Evolutionary conservation across 768 basidiomycete genomes (phyloP).

Genomic region (Pleurotus platypus): DNA sequence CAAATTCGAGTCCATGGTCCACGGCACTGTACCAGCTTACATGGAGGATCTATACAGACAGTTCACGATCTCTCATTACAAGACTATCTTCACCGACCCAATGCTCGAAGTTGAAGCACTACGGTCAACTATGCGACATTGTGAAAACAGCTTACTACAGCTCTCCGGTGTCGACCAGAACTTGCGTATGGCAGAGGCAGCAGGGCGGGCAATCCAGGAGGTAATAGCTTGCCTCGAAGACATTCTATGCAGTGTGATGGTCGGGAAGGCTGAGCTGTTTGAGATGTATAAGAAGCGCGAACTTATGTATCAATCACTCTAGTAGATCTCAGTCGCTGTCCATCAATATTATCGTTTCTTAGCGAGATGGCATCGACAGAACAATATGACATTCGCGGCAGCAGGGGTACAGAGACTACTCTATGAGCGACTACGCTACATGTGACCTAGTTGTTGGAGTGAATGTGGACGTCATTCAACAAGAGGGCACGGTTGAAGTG

Average conservation of each 20-base stretch:
- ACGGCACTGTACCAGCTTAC: neutral
- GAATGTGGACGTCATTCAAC: neutral
- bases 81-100: neutral
- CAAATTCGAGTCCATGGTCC: neutral
- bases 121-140: neutral
- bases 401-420: neutral
- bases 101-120: neutral
- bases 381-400: neutral
- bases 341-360: neutral
- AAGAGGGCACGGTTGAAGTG: neutral
- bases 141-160: neutral
- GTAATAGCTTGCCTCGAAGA: conserved; percentile 3
- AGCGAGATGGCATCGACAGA: neutral
- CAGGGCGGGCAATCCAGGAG: neutral
- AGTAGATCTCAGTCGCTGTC: neutral
- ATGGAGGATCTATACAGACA: neutral
- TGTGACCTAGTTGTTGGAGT: neutral
- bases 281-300: neutral
- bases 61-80: neutral
- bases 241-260: conserved; percentile 2
- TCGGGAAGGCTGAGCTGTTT: neutral
- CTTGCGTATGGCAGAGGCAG: neutral
- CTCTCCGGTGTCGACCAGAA: neutral
- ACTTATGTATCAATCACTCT: neutral
- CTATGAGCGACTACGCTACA: neutral